Percentiles rank a stretch among this genome's conserved stretches.
Conservation (phyloP, 2,329 filamentous ascomycete species). For the Monilinia fructicola region DNA sequence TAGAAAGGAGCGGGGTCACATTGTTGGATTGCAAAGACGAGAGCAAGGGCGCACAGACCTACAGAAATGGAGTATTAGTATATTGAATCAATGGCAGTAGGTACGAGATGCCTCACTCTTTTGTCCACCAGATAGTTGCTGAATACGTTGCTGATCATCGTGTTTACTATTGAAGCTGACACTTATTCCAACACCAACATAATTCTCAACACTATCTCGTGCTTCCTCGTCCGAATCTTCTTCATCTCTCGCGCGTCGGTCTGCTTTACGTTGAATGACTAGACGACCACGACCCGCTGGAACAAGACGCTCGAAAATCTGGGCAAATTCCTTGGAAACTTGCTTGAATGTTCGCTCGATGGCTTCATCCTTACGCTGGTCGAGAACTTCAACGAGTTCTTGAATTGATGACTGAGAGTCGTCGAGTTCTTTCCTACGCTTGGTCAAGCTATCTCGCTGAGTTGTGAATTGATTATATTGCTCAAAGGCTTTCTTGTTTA, state of each 20-base stretch:
- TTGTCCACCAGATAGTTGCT: slow-evolving; percentile 94
- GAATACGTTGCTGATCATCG: slow-evolving; percentile 96
- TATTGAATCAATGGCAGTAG: neutral
- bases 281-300: slow-evolving; percentile 88
- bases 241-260: slow-evolving; percentile 62
- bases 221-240: slow-evolving; percentile 69
- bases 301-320: slow-evolving; percentile 91
- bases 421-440: slow-evolving; percentile 83
- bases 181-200: slow-evolving; percentile 92
- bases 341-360: slow-evolving; percentile 99
- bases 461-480: slow-evolving; percentile 97
- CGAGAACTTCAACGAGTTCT: slow-evolving; percentile 86
- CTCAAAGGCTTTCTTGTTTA: slow-evolving; percentile 99
- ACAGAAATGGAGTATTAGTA: slow-evolving; percentile 30
- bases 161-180: slow-evolving; percentile 99
- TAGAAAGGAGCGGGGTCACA: slow-evolving; percentile 98
- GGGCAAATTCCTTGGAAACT: slow-evolving; percentile 88
- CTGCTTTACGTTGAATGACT: slow-evolving; percentile 87
- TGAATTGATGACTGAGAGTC: slow-evolving; percentile 84
- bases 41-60: slow-evolving; percentile 93
- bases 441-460: slow-evolving; percentile 82
- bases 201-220: slow-evolving; percentile 81
- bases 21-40: slow-evolving; percentile 98
- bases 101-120: slow-evolving; percentile 69
- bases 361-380: slow-evolving; percentile 94